Evolutionary conservation across 345 rosid genomes (phyloP), one percentile per base, ranked within the genome.

Genomic region (Lepidium aucheri): DNA sequence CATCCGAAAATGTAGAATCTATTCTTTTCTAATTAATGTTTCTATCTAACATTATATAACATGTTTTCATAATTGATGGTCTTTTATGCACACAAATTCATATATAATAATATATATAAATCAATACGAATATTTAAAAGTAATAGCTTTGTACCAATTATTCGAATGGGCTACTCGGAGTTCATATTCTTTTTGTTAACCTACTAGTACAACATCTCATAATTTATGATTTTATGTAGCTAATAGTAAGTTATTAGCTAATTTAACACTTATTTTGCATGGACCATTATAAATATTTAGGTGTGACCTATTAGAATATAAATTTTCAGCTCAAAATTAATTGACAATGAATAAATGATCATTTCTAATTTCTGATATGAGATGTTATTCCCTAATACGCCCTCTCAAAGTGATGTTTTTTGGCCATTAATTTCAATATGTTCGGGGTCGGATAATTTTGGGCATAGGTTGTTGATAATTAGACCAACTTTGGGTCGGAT

Each of bases 131-230:
- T 72, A 64, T 56, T 14, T 26, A 18, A 72, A 55, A 47, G 60
- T 32, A n/a, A 9, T 20, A 39, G 46, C 46, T 72, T 72, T 72
- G 28, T 63, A 32, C 64, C 70, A 64, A 56, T 40, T 64, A 72
- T 63, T 64, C 76, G 69, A 71, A 63, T 71, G 46, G 63, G 75
- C 58, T 63, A 56, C 59, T 55, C 26, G 64, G 75, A 63, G 44
- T 38, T 63, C 65, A 55, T 64, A 64, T 72, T 72, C 76, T 41
- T 14, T 72, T 72, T 56, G 70, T 11, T 72, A 64, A 56, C 76
- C 15, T 64, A 14, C 59, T 52, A 56, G 15, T 40, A 64, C 41
- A 56, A 32, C 44, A 62, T 15, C 52, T 55, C 36, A 18, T 41
- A 18, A 60, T 50, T 18, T 51, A 38, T 24, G 20, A 18, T 50